A percentile compares a stretch with the other conserved stretches of the same genome.
phyloP scores from a whole-genome alignment of 306 rosid genomes.

The Casuarina glauca region DNA sequence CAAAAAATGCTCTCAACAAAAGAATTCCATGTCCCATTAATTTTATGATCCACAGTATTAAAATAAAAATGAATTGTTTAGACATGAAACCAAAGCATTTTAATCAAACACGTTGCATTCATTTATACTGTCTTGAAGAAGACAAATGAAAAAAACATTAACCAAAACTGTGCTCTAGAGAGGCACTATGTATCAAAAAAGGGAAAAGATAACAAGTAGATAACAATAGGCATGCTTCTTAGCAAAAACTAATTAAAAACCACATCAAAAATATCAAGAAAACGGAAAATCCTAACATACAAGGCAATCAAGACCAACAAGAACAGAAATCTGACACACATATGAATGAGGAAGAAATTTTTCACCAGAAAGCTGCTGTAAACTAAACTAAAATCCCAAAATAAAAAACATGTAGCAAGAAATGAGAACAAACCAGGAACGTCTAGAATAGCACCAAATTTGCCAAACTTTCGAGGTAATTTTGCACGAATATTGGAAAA shows the following conservation, averaged over 20 bases:
- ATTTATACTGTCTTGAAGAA: constrained; percentile 3
- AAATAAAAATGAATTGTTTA: neutral
- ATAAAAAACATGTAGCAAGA: constrained; percentile 13
- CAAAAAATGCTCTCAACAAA: neutral
- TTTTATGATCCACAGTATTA: constrained; percentile 2
- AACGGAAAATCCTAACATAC: constrained; percentile 8
- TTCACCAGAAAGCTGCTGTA: neutral
- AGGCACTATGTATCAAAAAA: neutral
- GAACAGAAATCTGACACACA: constrained; percentile 25
- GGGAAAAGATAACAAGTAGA: neutral
- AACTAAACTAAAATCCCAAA: constrained; percentile 21
- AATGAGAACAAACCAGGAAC: constrained; percentile 24
- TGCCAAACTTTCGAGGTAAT: constrained; percentile 14
- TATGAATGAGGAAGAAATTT: neutral
- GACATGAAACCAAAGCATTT: neutral
- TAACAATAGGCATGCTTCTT: neutral
- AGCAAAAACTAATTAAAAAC: constrained; percentile 17
- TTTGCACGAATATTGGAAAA: constrained; percentile 15
- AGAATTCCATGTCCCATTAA: neutral
- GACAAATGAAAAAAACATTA: constrained; percentile 6
- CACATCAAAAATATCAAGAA: constrained; percentile 25
- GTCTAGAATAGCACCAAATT: constrained; percentile 1
- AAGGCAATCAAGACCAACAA: constrained; percentile 13
- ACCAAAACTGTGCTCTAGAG: neutral
- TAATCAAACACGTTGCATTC: constrained; percentile 1